Evolutionary conservation across 2,329 filamentous ascomycete species (phyloP).

Genomic region (Epichloe bromicola): DNA sequence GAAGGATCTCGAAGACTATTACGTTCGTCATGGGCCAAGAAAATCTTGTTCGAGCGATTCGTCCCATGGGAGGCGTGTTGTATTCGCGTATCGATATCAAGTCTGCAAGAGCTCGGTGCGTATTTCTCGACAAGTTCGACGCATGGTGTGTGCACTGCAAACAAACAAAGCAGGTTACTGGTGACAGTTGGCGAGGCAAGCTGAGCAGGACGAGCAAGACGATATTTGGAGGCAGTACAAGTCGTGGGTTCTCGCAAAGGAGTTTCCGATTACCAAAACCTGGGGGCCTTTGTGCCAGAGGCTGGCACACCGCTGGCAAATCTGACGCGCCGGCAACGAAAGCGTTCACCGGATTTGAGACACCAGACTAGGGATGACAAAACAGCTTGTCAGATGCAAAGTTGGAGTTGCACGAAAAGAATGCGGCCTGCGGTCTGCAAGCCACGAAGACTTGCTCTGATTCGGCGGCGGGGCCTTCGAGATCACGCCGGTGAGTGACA

Average conservation of each 20-base stretch:
- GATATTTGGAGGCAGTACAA: neutral
- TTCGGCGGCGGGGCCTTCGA: neutral
- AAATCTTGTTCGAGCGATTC: neutral
- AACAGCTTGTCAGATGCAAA: neutral
- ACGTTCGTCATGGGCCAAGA: constrained; percentile 5
- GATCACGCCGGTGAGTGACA: neutral
- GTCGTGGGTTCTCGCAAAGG: neutral
- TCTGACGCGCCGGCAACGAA: neutral
- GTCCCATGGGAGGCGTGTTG: constrained; percentile 1
- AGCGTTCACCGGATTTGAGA: neutral
- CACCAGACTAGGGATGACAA: neutral
- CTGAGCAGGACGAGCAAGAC: neutral
- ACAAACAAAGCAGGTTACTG: neutral
- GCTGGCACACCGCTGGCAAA: neutral
- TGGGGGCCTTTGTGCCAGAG: neutral
- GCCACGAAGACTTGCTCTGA: neutral
- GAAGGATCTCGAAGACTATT: neutral
- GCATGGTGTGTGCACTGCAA: constrained; percentile 5
- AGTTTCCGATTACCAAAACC: neutral
- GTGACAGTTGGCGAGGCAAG: neutral
- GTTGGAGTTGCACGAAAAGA: neutral
- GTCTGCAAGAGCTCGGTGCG: constrained; percentile 3
- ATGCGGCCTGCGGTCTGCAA: constrained; percentile 1
- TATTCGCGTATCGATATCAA: constrained; percentile 2
- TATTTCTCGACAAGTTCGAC: neutral